Conservation (phyloP, 2,329 filamentous ascomycete genomes). For the Sporothrix schenckii region DNA sequence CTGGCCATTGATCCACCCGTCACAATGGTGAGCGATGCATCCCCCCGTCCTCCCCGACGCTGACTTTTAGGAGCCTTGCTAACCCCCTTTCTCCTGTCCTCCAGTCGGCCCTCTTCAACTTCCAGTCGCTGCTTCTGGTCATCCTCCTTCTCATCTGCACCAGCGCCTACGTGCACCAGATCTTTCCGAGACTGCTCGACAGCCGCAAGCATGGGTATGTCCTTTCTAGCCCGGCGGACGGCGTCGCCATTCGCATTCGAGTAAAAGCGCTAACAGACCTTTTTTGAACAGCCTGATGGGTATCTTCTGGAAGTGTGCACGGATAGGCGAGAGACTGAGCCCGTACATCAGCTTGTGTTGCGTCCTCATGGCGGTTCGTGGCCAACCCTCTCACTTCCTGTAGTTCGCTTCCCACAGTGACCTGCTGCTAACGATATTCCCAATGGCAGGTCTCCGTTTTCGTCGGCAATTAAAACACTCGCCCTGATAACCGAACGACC, state of each 20-base stretch:
- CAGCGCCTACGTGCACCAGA: conserved; percentile 87
- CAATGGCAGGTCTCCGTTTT: conserved; percentile 34
- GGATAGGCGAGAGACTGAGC: conserved; percentile 88
- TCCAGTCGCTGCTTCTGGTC: conserved; percentile 93
- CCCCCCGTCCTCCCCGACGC: neutral
- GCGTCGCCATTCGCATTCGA: neutral
- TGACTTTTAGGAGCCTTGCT: neutral
- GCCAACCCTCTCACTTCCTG: neutral
- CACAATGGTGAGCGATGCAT: conserved; percentile 20
- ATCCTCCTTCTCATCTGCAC: conserved; percentile 96
- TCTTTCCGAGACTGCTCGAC: conserved; percentile 88
- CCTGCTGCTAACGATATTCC: conserved; percentile 22
- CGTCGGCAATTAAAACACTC: conserved; percentile 31
- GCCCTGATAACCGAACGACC: neutral
- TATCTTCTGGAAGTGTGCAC: conserved; percentile 93
- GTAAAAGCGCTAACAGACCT: neutral
- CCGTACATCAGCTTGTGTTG: conserved; percentile 96
- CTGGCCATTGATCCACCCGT: neutral
- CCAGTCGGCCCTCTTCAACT: conserved; percentile 97
- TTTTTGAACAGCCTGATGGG: conserved; percentile 65
- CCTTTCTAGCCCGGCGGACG: neutral
- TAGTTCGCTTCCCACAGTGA: too few relatives aligned
- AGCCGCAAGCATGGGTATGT: conserved; percentile 76
- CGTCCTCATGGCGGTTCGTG: conserved; percentile 80
- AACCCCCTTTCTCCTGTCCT: neutral